phyloP scores from a whole-genome alignment of 257 asterid genomes.

The Penstemon newberryi region DNA sequence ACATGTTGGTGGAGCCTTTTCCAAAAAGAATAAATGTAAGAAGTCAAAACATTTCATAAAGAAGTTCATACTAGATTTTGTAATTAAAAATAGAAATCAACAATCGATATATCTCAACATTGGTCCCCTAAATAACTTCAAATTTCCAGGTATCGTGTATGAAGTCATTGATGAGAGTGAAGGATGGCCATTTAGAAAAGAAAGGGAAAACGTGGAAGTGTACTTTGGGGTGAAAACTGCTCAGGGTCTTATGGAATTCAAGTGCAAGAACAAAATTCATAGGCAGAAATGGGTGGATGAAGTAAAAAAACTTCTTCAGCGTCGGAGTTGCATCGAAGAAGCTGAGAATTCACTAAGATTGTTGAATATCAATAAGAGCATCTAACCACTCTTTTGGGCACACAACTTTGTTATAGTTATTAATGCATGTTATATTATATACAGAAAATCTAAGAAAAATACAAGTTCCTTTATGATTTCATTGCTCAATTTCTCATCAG shows the following conservation, averaged over 20 bases:
- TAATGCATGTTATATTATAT: neutral
- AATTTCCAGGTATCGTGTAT: constrained; percentile 58
- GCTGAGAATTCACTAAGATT: constrained; percentile 48
- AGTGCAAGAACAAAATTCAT: constrained; percentile 69
- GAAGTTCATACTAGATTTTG: neutral
- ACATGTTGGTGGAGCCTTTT: constrained; percentile 80
- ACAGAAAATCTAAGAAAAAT: neutral
- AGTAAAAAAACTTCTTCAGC: constrained; percentile 50
- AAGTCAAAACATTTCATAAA: constrained; percentile 15
- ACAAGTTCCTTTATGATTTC: neutral
- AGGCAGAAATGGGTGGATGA: constrained; percentile 75
- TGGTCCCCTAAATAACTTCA: neutral
- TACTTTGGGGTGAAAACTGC: constrained; percentile 75
- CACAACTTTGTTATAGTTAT: constrained; percentile 1
- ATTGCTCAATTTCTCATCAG: no score
- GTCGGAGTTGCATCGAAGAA: constrained; percentile 49
- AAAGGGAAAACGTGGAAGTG: constrained; percentile 56
- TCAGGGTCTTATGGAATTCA: constrained; percentile 73
- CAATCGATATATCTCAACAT: neutral
- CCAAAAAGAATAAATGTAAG: constrained; percentile 78
- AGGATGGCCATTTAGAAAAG: constrained; percentile 67
- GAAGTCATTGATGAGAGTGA: constrained; percentile 63
- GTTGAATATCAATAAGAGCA: constrained; percentile 44
- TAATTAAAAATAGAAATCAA: neutral
- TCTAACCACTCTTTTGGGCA: constrained; percentile 27